These are phyloP conservation scores for Rhodotorula mucilaginosa DNA, from an alignment of 1,284 basidiomycete genomes.

Conservation along the genomic window DNA sequence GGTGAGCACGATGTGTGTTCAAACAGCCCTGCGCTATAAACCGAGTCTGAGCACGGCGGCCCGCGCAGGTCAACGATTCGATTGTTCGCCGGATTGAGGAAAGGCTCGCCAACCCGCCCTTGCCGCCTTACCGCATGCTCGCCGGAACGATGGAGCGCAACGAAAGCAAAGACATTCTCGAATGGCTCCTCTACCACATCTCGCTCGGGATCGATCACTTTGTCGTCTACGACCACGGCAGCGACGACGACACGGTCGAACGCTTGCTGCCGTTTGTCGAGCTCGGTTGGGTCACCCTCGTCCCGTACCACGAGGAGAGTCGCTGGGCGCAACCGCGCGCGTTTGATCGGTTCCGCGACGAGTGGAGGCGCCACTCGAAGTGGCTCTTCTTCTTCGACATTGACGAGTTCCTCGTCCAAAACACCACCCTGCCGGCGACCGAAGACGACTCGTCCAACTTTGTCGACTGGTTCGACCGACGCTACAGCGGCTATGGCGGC, in stretches of 20 bases:
- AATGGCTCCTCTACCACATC: constrained; percentile 26
- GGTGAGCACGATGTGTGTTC: not conserved
- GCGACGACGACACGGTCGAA: constrained; percentile 7
- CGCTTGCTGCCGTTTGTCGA: constrained; percentile 10
- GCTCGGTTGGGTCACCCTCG: constrained; percentile 13
- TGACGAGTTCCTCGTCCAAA: constrained; percentile 11
- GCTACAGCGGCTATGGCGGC: constrained; percentile 1
- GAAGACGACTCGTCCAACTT: not conserved
- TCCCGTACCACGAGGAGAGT: not conserved
- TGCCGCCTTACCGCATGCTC: constrained; percentile 13
- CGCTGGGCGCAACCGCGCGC: not conserved
- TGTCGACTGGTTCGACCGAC: constrained; percentile 8
- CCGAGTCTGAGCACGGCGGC: not conserved
- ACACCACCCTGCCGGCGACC: not conserved
- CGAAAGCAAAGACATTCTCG: constrained; percentile 7
- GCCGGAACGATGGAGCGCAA: constrained; percentile 18
- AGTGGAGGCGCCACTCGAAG: not conserved
- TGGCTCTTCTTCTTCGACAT: constrained; percentile 22
- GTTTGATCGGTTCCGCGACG: constrained; percentile 5
- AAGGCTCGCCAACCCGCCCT: not conserved
- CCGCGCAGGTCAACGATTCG: not conserved
- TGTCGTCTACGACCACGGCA: constrained; percentile 17
- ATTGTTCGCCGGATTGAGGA: not conserved
- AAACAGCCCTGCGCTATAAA: not conserved
- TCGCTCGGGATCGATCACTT: constrained; percentile 14